A percentile compares a stretch with the other conserved stretches of the same genome.
Evolutionary conservation across 2,329 filamentous ascomycete species (phyloP).

Genomic region (Colletotrichum theobromicola): DNA sequence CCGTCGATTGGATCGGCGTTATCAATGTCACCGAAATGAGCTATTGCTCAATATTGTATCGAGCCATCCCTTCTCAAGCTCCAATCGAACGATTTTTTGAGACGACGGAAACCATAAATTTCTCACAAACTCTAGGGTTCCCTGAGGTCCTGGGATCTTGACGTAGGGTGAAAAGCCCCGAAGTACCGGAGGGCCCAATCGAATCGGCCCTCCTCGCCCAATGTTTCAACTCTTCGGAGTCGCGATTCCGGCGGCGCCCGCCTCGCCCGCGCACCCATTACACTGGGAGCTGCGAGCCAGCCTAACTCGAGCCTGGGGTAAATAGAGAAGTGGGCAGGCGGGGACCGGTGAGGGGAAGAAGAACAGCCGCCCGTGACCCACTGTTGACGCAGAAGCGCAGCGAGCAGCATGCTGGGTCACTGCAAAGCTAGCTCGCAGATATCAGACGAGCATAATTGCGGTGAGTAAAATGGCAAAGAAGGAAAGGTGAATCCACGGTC

Average conservation of each 20-base stretch:
- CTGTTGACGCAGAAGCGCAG: neutral
- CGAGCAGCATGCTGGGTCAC: neutral
- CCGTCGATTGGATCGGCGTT: neutral
- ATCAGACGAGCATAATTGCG: neutral
- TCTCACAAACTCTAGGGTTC: neutral
- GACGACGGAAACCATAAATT: neutral
- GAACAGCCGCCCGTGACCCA: neutral
- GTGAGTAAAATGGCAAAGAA: neutral
- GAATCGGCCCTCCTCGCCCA: neutral
- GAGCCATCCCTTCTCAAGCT: neutral
- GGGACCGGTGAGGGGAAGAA: neutral
- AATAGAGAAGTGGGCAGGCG: neutral
- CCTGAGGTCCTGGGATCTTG: neutral
- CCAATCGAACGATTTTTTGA: neutral
- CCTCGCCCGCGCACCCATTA: neutral
- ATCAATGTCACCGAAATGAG: slow-evolving; percentile 3
- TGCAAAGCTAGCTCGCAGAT: neutral
- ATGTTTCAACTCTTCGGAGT: slow-evolving; percentile 2
- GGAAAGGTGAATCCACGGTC: neutral
- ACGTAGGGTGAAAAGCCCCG: neutral
- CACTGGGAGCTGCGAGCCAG: neutral
- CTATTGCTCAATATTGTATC: neutral
- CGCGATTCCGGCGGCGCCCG: neutral
- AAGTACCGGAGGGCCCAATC: neutral
- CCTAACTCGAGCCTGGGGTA: slow-evolving; percentile 1